phyloP scores from a whole-genome alignment of 2,329 filamentous ascomycete species.

The Zymoseptoria brevis region DNA sequence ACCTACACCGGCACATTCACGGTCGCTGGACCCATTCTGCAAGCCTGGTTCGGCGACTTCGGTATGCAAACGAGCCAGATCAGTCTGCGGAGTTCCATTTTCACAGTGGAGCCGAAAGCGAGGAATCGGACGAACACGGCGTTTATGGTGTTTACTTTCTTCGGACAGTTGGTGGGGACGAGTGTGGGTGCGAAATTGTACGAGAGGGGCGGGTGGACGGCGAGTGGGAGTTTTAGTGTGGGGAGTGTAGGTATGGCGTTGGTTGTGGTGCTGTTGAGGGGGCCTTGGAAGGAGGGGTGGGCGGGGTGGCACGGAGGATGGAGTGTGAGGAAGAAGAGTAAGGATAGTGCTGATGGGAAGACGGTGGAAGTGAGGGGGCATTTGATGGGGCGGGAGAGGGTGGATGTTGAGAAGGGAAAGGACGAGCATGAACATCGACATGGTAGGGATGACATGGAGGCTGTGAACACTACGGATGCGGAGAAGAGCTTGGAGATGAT shows the following conservation, averaged over 20 bases:
- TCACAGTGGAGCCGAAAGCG: constrained; percentile 60
- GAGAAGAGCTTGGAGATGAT: constrained; percentile 24
- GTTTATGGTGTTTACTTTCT: constrained; percentile 71
- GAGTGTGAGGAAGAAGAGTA: constrained; percentile 39
- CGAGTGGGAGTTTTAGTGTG: constrained; percentile 49
- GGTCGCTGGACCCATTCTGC: constrained; percentile 63
- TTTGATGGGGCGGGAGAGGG: constrained; percentile 12
- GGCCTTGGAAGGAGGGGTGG: constrained; percentile 52
- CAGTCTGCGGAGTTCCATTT: constrained; percentile 63
- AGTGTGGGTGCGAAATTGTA: constrained; percentile 48
- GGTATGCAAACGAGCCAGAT: constrained; percentile 67
- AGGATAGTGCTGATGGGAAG: constrained; percentile 34
- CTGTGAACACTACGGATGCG: constrained; percentile 19
- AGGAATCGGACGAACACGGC: constrained; percentile 72
- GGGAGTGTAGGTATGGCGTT: constrained; percentile 46
- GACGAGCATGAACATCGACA: constrained; percentile 15
- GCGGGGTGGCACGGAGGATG: constrained; percentile 54
- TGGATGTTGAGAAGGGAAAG: constrained; percentile 26
- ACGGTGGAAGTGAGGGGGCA: constrained; percentile 16
- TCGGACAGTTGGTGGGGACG: constrained; percentile 64
- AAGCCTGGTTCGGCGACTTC: constrained; percentile 63
- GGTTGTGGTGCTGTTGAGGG: constrained; percentile 35
- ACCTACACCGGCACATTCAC: constrained; percentile 59
- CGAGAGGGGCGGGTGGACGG: constrained; percentile 49
- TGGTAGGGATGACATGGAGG: constrained; percentile 17